Evolutionary conservation across 805 yeast species (phyloP).

Genomic region (Cyberlindnera petersonii): DNA sequence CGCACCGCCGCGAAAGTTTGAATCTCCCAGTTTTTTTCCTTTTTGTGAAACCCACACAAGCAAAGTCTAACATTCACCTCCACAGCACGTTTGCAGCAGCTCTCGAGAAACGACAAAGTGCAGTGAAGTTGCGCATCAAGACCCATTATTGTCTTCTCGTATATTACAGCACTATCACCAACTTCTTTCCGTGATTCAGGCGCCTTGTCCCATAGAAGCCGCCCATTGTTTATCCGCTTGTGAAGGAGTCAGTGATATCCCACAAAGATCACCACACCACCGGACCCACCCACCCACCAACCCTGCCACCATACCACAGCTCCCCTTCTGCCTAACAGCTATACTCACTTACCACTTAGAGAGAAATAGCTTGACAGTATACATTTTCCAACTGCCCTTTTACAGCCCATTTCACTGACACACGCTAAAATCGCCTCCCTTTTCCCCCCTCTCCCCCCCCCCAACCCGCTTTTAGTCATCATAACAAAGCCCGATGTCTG

Average conservation of each 20-base stretch:
- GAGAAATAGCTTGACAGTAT: too few relatives aligned
- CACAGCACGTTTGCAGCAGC: too few relatives aligned
- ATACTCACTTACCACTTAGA: too few relatives aligned
- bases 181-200: neutral
- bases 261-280: neutral
- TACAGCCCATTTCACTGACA: too few relatives aligned
- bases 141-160: neutral
- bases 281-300: neutral
- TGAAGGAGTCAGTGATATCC: constrained; percentile 5
- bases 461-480: neutral
- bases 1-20: constrained; percentile 7
- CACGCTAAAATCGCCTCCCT: too few relatives aligned
- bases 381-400: too few relatives aligned
- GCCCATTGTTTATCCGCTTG: constrained; percentile 11
- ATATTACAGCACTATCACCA: neutral
- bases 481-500: constrained; percentile 4
- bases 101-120: too few relatives aligned
- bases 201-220: neutral
- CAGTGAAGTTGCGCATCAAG: neutral
- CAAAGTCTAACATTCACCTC: constrained; percentile 2
- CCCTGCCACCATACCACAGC: neutral
- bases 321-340: too few relatives aligned
- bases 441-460: neutral
- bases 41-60: constrained; percentile 14
- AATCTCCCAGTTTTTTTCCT: constrained; percentile 11